Base-by-base conservation (phyloP, 2,329 filamentous ascomycete genomes). In the Sphaerulina musiva region DNA sequence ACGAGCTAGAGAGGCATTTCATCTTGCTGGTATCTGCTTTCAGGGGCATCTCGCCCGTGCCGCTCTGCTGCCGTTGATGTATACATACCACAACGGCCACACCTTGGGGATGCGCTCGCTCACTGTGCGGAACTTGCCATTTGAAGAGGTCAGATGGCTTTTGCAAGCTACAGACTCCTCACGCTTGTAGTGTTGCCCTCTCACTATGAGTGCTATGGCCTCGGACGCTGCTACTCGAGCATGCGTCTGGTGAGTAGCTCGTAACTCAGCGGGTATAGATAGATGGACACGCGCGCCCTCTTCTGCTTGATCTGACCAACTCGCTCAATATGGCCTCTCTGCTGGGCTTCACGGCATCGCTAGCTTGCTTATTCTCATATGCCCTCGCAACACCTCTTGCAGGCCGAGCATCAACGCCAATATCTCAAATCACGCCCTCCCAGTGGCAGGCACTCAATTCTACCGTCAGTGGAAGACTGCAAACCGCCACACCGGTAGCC, bases 381-480 rank as follows among this genome's bases (percentile, higher is more conserved):
- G 23, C 12, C 5, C 20, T 44, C 6, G 41, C 41, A 14, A 26
- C 41, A 10, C 41, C 41, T 9, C 41, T 44, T 23, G 11, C 41
- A 9, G 41, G 17, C 14, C 17, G 41, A 44, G 41, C 41, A 29
- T 23, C 41, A 23, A 26, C 41, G 23, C 20, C 41, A 5, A 44
- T 44, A 44, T 44, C 41, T 23, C n/a, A 44, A 2, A 55, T 61
- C 46, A 57, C 60, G 3, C 9, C 43, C 2, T 36, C 32, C 10
- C 54, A 62, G 51, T 62, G 57, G 59, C 32, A 51, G 7, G 40
- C 60, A n/a, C 46, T 61, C 17, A 62, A 61, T 32, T 26, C 41
- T n/a, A 53, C 54, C 20, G 60, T 62, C 10, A 40, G 47, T 17
- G 59, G 59, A 1, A 41, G 57, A 14, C 53, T 61, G 1, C 14